phyloP scores from a whole-genome alignment of 805 yeast genomes.

The Zygosaccharomyces bailii region DNA sequence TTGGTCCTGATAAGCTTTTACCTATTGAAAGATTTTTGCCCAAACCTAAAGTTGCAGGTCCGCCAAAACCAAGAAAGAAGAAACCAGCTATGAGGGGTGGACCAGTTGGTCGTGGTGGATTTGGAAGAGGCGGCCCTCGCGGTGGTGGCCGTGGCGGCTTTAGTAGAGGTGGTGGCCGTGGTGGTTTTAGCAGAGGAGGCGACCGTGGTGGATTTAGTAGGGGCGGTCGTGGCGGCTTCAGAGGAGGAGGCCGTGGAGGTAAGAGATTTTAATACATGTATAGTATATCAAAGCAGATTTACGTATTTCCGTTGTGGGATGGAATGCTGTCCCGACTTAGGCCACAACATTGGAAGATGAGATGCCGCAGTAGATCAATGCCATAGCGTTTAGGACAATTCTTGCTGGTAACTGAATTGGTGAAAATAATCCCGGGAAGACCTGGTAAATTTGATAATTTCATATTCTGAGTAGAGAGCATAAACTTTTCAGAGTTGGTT shows the following conservation, averaged over 20 bases:
- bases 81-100: constrained; percentile 56
- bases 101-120: constrained; percentile 46
- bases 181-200: constrained; percentile 42
- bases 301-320: constrained; percentile 18
- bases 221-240: constrained; percentile 37
- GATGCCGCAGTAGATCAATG: constrained; percentile 47
- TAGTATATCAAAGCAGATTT: constrained; percentile 10
- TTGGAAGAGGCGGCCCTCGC: constrained; percentile 45
- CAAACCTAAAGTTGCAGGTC: constrained; percentile 84
- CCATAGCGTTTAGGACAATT: constrained; percentile 46
- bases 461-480: constrained; percentile 39
- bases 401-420: constrained; percentile 45
- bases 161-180: constrained; percentile 35
- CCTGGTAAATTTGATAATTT: constrained; percentile 44
- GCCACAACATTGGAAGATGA: constrained; percentile 55
- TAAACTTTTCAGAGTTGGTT: constrained; percentile 38
- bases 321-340: constrained; percentile 18
- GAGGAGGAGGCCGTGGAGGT: constrained; percentile 33
- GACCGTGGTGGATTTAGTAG: constrained; percentile 39
- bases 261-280: constrained; percentile 14
- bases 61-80: constrained; percentile 72
- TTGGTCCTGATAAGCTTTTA: constrained; percentile 90
- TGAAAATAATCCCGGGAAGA: constrained; percentile 45
- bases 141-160: constrained; percentile 35
- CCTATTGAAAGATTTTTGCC: constrained; percentile 97